Evolutionary conservation across 2,329 filamentous ascomycete genomes (phyloP), one percentile per base, ranked within the genome.

Genomic region (Penicillium psychrosexuale): DNA sequence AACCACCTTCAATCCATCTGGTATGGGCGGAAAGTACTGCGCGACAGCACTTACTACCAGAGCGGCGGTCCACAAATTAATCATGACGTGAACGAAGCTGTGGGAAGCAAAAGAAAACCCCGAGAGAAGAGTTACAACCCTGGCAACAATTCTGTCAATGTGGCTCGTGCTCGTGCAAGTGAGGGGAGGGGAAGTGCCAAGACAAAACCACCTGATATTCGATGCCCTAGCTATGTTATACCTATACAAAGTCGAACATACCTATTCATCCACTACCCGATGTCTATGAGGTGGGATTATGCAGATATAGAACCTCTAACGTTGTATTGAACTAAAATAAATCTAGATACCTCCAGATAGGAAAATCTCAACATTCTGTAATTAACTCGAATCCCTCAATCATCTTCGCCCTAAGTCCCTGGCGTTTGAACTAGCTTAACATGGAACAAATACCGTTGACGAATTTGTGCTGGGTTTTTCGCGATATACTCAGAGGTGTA

Each of bases 1-100:
- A 8, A 77, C 62, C 3, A 74, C 69, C 28, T 68, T 77, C 30
- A 77, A 51, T n/a, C 68, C 71, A 50, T 76, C 68, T 2, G 74
- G 75, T 1, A 65, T 65, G 8, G 76, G 72, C 34, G 76, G 76
- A 55, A 78, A 78, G 51, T 72, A 73, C 28, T 72, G 69, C 28
- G 65, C 69, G 4, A 58, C 56, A 15, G 61, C 66, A 36, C 56
- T 36, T 9, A 56, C 56, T 33, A 48, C 61, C 40, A 72, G 54
- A 12, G 61, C 52, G 19, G 58, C 56, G 15, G 38, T 17, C 33
- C 47, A 51, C 9, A 27, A 19, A 11, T 15, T 22, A 12, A 30
- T 37, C 52, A 54, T 54, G 5, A 9, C 27, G 3, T 8, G 6
- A 11, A 24, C 2, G 17, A 22, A 22, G 8, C n/a, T 9, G 3